Evolutionary conservation across 2,329 filamentous ascomycete species (phyloP), one percentile per base, ranked within the genome.

Genomic region (Fusarium begoniae): DNA sequence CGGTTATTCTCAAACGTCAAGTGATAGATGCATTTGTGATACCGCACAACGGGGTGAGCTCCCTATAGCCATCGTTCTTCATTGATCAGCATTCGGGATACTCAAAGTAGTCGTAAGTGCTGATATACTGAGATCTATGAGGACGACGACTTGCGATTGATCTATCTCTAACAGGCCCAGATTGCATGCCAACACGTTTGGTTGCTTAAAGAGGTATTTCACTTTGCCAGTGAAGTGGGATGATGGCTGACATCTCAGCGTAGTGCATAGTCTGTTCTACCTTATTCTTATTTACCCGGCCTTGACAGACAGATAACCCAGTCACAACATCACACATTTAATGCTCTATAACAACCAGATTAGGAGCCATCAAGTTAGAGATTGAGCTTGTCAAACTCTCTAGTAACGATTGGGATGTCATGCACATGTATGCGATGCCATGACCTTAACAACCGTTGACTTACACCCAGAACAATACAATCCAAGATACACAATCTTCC

Each of bases 291-390:
- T 53, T 53, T 53, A 53, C 8, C 50, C 32, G 17, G 17, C 3
- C 13, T 5, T 37, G 13, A 53, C 20, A 51, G 13, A 9, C 1
- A 17, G 14, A 22, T 15, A 3, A 3, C 3, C 12, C 3, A 15
- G 5, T 10, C 8, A 20, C 24, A 22, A 53, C 6, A 0, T 15
- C 11, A 22, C 3, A 18, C 0, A 26, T 26, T 11, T 1, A 5
- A 11, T 4, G 0, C 3, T 11, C 7, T 24, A 26, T 20, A 2
- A 3, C 17, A 26, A 15, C 17, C 8, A 8, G 4, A 20, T 5
- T 10, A 18, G 3, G 13, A 13, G 20, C 2, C 8, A 26, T 4
- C 13, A 11, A 15, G 18, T 28, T 22, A 4, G 5, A 8, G 2
- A n/a, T 12, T 44, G 43, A 12, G 5, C 10, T 7, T 18, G 15